These are phyloP conservation scores for Puccinia coronata DNA, from an alignment of 1,284 basidiomycete genomes.

Conservation along the genomic window DNA sequence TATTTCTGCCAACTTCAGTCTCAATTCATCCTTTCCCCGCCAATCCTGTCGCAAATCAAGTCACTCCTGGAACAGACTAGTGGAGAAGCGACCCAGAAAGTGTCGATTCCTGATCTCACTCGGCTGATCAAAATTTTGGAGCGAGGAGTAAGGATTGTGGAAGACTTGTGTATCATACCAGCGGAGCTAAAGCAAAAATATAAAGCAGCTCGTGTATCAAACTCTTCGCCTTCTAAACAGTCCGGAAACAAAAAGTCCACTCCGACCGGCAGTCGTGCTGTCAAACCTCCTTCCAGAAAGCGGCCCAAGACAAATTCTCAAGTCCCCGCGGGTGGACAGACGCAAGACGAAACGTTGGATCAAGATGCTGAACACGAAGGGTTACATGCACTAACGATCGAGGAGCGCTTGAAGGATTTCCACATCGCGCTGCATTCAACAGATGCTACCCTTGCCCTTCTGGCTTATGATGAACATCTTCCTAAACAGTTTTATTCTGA, in stretches of 20 bases:
- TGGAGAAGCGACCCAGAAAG: constrained; percentile 14
- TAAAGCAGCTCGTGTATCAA: not conserved
- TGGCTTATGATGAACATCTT: constrained; percentile 27
- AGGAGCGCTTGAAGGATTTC: constrained; percentile 24
- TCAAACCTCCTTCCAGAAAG: constrained; percentile 11
- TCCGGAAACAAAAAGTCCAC: constrained; percentile 3
- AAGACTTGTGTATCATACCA: constrained; percentile 38
- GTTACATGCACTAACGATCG: constrained; percentile 27
- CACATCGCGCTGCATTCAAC: constrained; percentile 37
- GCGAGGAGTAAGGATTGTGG: constrained; percentile 31
- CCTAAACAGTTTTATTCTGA: constrained; percentile 76
- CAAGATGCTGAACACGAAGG: not conserved
- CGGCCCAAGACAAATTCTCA: not conserved
- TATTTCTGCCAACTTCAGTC: constrained; percentile 13
- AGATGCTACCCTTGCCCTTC: constrained; percentile 21
- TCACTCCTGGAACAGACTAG: constrained; percentile 25
- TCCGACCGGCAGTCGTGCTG: not conserved
- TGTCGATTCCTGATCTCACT: constrained; percentile 25
- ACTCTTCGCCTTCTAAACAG: constrained; percentile 29
- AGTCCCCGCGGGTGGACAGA: not conserved
- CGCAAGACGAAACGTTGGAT: not conserved
- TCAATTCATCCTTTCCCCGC: constrained; percentile 29
- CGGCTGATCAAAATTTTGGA: constrained; percentile 47
- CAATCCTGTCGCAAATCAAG: constrained; percentile 27
- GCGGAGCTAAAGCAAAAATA: constrained; percentile 30